Percentiles rank a stretch among this genome's conserved stretches.
Conservation (phyloP, 352 stramenopile genomes). For the Plasmopara muralis region DNA sequence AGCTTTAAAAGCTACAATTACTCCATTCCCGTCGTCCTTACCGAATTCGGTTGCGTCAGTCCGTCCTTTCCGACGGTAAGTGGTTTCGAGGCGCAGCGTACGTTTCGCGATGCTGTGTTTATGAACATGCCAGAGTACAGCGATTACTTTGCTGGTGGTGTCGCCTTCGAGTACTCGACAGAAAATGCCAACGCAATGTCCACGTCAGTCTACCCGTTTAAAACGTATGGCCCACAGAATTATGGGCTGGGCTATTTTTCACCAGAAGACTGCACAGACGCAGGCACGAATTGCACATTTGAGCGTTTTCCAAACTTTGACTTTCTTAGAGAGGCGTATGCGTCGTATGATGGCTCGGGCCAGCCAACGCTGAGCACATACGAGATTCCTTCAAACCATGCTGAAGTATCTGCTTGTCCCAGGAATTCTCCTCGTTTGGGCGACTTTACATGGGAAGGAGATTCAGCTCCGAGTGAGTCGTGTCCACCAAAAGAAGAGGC, state of each 20-base stretch:
- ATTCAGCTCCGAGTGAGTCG: conserved; percentile 1
- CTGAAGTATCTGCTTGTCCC: conserved; percentile 15
- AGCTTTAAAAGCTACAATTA: conserved; percentile 59
- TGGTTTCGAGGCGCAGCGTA: conserved; percentile 68
- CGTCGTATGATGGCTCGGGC: conserved; percentile 23
- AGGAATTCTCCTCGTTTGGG: conserved; percentile 10
- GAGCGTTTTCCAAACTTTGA: conserved; percentile 64
- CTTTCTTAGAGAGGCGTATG: conserved; percentile 40
- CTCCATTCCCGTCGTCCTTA: conserved; percentile 30
- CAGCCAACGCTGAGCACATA: conserved; percentile 29
- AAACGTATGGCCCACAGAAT: conserved; percentile 50
- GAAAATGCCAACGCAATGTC: conserved; percentile 66
- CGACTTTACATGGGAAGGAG: conserved; percentile 20
- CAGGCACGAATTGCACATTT: conserved; percentile 38
- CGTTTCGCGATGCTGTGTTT: conserved; percentile 59
- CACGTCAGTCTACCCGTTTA: conserved; percentile 62
- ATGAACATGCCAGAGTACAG: conserved; percentile 45
- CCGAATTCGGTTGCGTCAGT: conserved; percentile 26
- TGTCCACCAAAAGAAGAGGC: background rate
- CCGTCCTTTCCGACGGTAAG: conserved; percentile 35
- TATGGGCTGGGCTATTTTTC: conserved; percentile 74
- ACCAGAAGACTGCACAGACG: conserved; percentile 53
- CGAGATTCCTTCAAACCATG: conserved; percentile 16
- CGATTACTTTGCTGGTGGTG: conserved; percentile 55
- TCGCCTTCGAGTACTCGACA: conserved; percentile 77